Evolutionary conservation across 768 basidiomycete genomes (phyloP), one percentile per base, ranked within the genome.

Genomic region (Pisolithus orientalis): DNA sequence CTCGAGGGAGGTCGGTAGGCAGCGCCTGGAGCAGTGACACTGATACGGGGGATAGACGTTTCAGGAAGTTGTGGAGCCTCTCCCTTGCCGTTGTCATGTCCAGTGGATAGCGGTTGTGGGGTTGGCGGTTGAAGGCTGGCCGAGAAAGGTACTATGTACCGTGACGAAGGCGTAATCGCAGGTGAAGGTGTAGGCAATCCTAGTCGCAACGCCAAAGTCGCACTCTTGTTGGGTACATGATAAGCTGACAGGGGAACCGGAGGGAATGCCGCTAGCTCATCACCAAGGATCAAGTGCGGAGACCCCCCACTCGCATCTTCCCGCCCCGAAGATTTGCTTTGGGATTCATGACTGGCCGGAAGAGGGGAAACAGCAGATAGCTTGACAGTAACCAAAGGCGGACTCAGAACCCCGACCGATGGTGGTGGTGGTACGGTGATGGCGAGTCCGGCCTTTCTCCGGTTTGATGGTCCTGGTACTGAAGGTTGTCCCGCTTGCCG

Each of bases 51-150:
- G 28, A 52, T 21, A 16, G 34, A 44, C 24, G 50, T 39, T 17
- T n/a, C 47, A 39, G 51, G 44, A 4, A 38, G 38, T 10, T 45
- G 27, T 8, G 50, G 42, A n/a, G 43, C 52, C 32, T 53, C 58
- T 8, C 47, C 49, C 10, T 55, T 53, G 5, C 52, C 54, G 49
- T 58, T 59, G 42, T 58, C 51, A 17, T 50, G 25, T 45, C 39
- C 50, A 47, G 17, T 50, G 39, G 24, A 28, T 42, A 45, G 25
- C 24, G 39, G 21, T 21, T 16, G 11, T 37, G 32, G 40, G 13
- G 50, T 13, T 29, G 54, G 37, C 13, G 46, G 47, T 4, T 50
- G 39, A 52, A 55, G 29, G 27, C 27, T 38, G 34, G 39, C 37
- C 6, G 43, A 6, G 17, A 47, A 46, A 11, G 52, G 54, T 14